Base-by-base conservation (phyloP, 345 rosid species). In the Lepidium aucheri region DNA sequence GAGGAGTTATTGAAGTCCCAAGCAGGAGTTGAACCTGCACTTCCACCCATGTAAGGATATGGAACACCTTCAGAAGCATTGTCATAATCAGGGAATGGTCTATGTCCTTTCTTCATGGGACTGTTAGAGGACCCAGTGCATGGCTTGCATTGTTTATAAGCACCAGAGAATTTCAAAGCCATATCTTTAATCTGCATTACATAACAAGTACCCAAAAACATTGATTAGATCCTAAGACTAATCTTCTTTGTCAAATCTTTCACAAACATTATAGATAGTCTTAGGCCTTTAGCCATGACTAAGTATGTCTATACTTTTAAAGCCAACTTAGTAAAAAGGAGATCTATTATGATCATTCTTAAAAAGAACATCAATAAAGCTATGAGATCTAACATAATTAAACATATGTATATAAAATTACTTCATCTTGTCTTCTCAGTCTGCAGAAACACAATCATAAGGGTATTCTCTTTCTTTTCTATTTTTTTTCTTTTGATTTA, bases 1-100 rank as follows among this genome's bases (percentile, higher is more conserved):
- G 79, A 43, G 2, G 77, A 28, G 53, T 69, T 74, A 0, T 88
- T 82, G 64, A 92, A 90, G 75, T 93, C 98, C 98, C 98, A 93
- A 41, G 96, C 97, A 13, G 98, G 97, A 2, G 98, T 93, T 10
- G 97, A 90, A 67, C 85, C 82, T 0, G 96, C 77, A 74, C 96
- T 92, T 56, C 85, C 94, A 4, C 82, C 94, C 24, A 74, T 69
- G 71, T 81, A 92, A 15, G 88, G 89, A 49, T 84, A 90, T 0
- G 95, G 95, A 69, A 74, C 86, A 12, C 91, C 94, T 75, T 87
- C 96, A 16, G 93, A 90, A 71, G 84, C 84, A 5, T 81, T 69
- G 63, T 90, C 96, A 9, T 75, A 86, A 72, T 93, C 97, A 0
- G 96, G 88, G 46, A 81, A 88, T 0, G 86, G 60, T 36, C 84